Evolutionary conservation across 768 basidiomycete genomes (phyloP).

Genomic region (Termitomyces sp.): DNA sequence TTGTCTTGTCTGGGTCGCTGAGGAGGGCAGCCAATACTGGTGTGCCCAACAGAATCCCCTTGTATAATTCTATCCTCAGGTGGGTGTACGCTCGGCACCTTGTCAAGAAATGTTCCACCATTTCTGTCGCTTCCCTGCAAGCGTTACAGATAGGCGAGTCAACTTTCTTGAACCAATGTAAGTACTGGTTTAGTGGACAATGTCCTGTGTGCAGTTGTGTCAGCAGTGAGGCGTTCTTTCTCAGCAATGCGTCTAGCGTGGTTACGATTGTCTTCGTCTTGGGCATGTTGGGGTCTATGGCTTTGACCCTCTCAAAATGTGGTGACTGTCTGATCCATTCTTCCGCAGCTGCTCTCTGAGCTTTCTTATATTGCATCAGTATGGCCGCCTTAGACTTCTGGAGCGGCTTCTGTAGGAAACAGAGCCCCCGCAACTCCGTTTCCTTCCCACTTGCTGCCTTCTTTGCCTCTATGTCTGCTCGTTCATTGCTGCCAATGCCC

Average conservation of each 20-base stretch:
- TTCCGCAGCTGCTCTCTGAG: not conserved
- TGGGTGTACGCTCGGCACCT: too few species aligned
- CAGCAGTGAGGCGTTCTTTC: not conserved
- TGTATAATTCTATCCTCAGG: not conserved
- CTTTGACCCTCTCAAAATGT: not conserved
- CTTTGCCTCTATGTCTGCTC: too few species aligned
- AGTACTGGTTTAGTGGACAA: too few species aligned
- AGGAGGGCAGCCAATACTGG: too few species aligned
- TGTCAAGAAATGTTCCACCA: too few species aligned
- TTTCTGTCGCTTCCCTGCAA: too few species aligned
- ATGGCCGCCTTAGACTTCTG: not conserved
- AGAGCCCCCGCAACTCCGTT: not conserved
- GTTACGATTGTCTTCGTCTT: not conserved
- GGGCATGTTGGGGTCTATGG: not conserved
- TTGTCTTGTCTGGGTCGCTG: too few species aligned
- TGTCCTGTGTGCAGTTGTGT: not conserved
- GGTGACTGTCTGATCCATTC: not conserved
- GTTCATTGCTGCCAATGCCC: too few species aligned
- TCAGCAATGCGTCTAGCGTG: not conserved
- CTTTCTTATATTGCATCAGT: not conserved
- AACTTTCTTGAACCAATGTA: not conserved
- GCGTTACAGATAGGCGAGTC: not conserved
- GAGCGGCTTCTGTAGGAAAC: not conserved
- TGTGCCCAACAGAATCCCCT: not conserved
- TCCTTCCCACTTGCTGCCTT: not conserved